phyloP scores from a whole-genome alignment of 2,329 filamentous ascomycete genomes.

The Trichocomaceae sp. region DNA sequence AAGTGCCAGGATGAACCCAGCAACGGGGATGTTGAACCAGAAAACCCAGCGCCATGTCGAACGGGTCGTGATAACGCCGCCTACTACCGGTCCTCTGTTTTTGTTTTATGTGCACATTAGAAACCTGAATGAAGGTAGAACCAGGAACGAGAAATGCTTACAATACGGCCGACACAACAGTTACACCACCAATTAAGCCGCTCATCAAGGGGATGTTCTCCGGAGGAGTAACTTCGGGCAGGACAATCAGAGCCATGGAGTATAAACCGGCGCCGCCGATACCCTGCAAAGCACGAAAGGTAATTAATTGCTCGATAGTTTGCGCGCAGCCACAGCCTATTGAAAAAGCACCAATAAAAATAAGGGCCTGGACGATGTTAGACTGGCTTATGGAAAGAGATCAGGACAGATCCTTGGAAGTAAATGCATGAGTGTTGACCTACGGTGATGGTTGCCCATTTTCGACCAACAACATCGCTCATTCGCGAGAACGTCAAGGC shows the following conservation, averaged over 20 bases:
- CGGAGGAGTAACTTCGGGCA: background rate
- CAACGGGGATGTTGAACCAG: slow-evolving; percentile 25
- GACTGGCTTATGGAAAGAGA: background rate
- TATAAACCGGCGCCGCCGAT: slow-evolving; percentile 4
- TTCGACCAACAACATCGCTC: slow-evolving; percentile 2
- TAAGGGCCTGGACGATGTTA: background rate
- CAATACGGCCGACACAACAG: background rate
- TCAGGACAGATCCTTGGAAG: too few relatives aligned
- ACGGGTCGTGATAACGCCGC: slow-evolving; percentile 22
- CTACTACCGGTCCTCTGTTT: slow-evolving; percentile 39
- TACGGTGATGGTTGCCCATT: background rate
- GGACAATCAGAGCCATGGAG: background rate
- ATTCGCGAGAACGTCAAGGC: slow-evolving; percentile 3
- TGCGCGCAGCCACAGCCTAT: slow-evolving; percentile 1
- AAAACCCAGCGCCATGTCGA: slow-evolving; percentile 28
- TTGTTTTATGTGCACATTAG: background rate
- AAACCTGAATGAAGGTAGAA: background rate
- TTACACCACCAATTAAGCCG: slow-evolving; percentile 3
- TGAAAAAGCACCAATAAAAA: background rate
- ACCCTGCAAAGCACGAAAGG: slow-evolving; percentile 4
- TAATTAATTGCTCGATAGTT: background rate
- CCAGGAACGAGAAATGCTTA: background rate
- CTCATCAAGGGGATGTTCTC: background rate
- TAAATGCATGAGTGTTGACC: background rate
- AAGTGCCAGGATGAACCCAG: slow-evolving; percentile 17